Percentiles rank a stretch among this genome's conserved stretches.
Evolutionary conservation across 129 eudicot species (phyloP).

Genomic region (Flaveria linearis): DNA sequence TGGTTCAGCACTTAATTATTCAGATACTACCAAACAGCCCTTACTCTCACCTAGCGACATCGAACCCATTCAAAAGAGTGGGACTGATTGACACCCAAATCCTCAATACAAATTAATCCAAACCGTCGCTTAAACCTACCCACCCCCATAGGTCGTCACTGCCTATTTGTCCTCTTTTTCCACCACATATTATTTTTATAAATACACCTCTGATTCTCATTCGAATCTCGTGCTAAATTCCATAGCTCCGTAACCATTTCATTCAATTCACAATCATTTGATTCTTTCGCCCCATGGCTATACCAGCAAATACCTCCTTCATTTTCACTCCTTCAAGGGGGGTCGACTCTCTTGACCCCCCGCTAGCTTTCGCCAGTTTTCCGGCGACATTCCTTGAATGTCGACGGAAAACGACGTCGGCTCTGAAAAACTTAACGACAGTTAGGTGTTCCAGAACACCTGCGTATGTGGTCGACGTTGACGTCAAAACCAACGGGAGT

Average conservation of each 20-base stretch:
- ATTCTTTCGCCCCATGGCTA: slow-evolving; percentile 29
- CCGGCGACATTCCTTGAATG: background rate
- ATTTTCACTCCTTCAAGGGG: slow-evolving; percentile 14
- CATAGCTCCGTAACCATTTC: background rate
- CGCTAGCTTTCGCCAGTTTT: slow-evolving; percentile 10
- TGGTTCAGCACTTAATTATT: too few relatives aligned
- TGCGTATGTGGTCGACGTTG: slow-evolving; percentile 17
- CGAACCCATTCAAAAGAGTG: too few relatives aligned
- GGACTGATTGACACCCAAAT: too few relatives aligned
- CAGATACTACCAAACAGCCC: too few relatives aligned
- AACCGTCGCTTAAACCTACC: too few relatives aligned
- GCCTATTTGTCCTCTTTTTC: too few relatives aligned
- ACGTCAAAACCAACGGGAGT: slow-evolving; percentile 24
- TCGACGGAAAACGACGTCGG: slow-evolving; percentile 19
- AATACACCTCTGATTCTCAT: background rate
- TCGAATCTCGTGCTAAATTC: background rate
- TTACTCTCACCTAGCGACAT: too few relatives aligned
- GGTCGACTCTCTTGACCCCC: background rate
- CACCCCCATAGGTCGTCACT: too few relatives aligned
- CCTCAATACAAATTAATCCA: too few relatives aligned
- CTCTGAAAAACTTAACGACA: slow-evolving; percentile 40
- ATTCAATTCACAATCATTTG: background rate
- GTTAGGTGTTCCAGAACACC: slow-evolving; percentile 44
- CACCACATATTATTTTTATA: too few relatives aligned
- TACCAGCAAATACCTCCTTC: background rate